Conservation (phyloP, 768 basidiomycete genomes). For the Gloeostereum incarnatum region DNA sequence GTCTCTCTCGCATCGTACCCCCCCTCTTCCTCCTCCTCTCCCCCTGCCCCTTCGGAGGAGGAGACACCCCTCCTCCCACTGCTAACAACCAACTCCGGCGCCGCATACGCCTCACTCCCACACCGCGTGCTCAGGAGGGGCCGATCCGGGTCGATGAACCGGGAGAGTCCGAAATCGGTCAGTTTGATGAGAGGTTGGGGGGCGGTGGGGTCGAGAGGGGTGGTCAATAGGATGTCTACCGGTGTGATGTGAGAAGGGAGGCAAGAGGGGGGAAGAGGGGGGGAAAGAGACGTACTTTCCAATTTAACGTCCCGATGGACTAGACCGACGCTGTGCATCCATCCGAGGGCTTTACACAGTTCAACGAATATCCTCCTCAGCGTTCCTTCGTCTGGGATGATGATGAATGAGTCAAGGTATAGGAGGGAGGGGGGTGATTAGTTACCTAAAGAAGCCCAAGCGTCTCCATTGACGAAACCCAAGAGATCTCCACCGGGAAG, state of each 20-base stretch:
- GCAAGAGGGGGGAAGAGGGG: not conserved
- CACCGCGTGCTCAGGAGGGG: constrained; percentile 72
- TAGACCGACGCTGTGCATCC: constrained; percentile 80
- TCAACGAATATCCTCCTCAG: constrained; percentile 69
- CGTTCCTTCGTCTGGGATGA: constrained; percentile 30
- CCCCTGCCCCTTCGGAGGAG: constrained; percentile 2
- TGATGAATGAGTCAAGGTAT: constrained; percentile 7
- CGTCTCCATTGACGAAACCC: constrained; percentile 56
- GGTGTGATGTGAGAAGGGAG: not conserved
- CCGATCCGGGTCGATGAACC: constrained; percentile 61
- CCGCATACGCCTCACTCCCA: constrained; percentile 84
- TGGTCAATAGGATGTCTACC: constrained; percentile 7
- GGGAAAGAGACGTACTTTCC: constrained; percentile 39
- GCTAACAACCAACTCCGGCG: constrained; percentile 62
- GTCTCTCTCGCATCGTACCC: constrained; percentile 79
- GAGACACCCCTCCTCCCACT: constrained; percentile 13
- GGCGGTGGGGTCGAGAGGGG: constrained; percentile 17
- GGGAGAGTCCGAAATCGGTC: constrained; percentile 84
- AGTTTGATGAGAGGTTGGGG: constrained; percentile 65
- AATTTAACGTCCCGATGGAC: constrained; percentile 91
- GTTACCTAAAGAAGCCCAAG: constrained; percentile 29
- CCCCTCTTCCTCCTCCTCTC: constrained; percentile 18
- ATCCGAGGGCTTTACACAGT: constrained; percentile 68
- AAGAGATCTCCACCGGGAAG: constrained; percentile 77
- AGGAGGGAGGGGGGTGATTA: constrained; percentile 2